Base-by-base conservation (phyloP, 768 basidiomycete genomes). In the Mycena chlorophos region DNA sequence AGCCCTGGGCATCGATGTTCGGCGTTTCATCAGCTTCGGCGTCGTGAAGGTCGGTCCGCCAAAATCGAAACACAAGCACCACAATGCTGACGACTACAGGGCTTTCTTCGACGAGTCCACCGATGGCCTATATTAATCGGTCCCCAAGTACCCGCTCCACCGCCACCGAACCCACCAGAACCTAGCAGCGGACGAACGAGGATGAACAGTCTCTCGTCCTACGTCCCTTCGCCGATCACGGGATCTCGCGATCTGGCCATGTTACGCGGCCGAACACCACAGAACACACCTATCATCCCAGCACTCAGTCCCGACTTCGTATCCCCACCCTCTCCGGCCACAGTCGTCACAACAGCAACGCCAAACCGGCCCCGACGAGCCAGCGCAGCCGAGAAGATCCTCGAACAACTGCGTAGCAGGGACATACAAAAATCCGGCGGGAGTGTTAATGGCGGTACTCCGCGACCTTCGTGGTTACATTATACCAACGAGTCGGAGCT, bases 11-110 rank as follows among this genome's bases (percentile, higher is more conserved):
- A 87, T 98, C 50, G 97, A 99, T 68, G 81, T 91, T 6, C 84
- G 96, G 8, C 84, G 97, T n/a, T 97, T 99, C 70, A 86, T 93
- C 17, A 94, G 90, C 57, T 99, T 98, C 65, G 97, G 97, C 4
- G 91, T 98, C 22, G 96, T 99, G 74, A 99, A 99, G 74, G 90
- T 85, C 68, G 16, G 61, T n/a, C 19, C 31, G n/a, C 13, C 43
- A 46, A 27, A 48, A 20, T 46, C 27, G 23, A 29, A 17, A 39
- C 8, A 19, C 23, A 20, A 28, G 51, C 17, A 38, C 53, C 40
- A 51, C 23, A 56, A 37, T 26, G 28, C 48, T 42, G 26, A 37
- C 28, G 26, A 10, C 16, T 19, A 1, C 57, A 90, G 86, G 96
- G 95, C 0, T 98, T 98, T 68, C 78, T 99, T 16, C 87, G 93